Percentiles rank a stretch among this genome's conserved stretches.
Evolutionary conservation across 1,284 basidiomycete species (phyloP).

Genomic region (Leucoagaricus sp.): DNA sequence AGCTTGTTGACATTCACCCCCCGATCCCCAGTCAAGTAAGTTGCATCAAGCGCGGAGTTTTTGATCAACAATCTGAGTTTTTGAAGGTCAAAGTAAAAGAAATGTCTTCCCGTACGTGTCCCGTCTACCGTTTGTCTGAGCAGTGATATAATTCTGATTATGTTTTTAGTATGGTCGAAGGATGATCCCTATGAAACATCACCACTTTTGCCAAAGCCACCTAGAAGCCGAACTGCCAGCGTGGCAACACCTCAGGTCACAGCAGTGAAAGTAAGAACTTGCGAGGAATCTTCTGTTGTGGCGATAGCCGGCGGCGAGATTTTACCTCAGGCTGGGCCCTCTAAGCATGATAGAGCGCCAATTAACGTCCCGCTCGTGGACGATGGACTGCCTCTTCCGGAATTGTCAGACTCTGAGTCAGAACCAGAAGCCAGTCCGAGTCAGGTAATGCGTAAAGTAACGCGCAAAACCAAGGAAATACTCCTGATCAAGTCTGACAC

Average conservation of each 20-base stretch:
- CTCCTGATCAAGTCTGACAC: constrained; percentile 4
- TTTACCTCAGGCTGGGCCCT: background rate
- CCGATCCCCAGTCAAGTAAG: constrained; percentile 13
- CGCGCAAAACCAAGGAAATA: background rate
- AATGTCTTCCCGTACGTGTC: constrained; percentile 2
- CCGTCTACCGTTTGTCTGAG: background rate
- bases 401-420: background rate
- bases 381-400: background rate
- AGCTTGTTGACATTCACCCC: background rate
- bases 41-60: background rate
- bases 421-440: constrained; percentile 5
- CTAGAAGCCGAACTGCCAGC: background rate
- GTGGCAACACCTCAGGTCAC: background rate
- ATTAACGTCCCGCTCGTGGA: background rate
- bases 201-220: constrained; percentile 3
- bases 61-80: background rate
- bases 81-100: constrained; percentile 4
- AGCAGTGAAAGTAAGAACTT: background rate
- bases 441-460: constrained; percentile 1
- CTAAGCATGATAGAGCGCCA: background rate
- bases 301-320: background rate
- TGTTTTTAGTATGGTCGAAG: constrained; percentile 9
- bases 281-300: background rate
- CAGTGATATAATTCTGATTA: background rate
- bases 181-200: constrained; percentile 12